phyloP scores from a whole-genome alignment of 441 rosid genomes.

The Erysimum pusillum region DNA sequence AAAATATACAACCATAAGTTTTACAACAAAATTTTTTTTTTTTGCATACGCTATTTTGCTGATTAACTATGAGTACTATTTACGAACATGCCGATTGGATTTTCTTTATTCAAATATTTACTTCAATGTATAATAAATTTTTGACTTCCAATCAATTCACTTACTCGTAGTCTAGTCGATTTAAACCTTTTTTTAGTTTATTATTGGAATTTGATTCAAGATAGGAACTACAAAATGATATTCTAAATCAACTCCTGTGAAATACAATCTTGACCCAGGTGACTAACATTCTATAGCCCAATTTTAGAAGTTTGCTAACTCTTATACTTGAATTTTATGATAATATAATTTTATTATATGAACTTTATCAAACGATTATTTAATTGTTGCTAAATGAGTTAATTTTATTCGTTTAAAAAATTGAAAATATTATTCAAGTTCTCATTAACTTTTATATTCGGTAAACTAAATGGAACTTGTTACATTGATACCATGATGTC shows the following conservation, averaged over 20 bases:
- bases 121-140: neutral
- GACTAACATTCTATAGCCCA: neutral
- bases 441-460: neutral
- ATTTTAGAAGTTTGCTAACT: neutral
- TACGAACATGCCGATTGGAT: neutral
- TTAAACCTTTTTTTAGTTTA: neutral
- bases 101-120: neutral
- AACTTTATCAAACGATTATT: neutral
- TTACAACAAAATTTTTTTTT: neutral
- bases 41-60: neutral
- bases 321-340: neutral
- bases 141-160: neutral
- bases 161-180: neutral
- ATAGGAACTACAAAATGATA: conserved; percentile 22
- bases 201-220: conserved; percentile 3
- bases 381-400: neutral
- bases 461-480: neutral
- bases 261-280: too few relatives aligned
- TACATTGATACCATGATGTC: neutral
- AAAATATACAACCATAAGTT: too few relatives aligned
- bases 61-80: too few relatives aligned
- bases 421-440: neutral
- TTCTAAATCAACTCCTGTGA: too few relatives aligned
- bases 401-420: neutral
- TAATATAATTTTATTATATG: neutral